Conservation (phyloP, 1,139 yeast genomes). For the Debaryomyces udenii region DNA sequence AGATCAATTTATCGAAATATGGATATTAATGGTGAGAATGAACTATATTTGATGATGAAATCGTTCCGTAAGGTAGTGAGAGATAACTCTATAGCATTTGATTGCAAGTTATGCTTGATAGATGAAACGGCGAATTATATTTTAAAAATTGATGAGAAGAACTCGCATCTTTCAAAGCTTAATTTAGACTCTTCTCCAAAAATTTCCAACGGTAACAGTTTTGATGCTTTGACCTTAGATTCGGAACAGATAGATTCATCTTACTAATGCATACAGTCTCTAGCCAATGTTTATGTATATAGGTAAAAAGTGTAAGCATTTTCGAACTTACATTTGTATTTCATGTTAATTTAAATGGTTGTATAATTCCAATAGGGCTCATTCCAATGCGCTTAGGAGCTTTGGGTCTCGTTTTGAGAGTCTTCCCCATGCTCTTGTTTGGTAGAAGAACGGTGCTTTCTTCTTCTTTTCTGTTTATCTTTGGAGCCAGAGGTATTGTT, state of each 20-base stretch:
- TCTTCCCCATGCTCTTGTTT: no score
- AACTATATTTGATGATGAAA: slow-evolving; percentile 35
- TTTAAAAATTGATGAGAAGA: slow-evolving; percentile 33
- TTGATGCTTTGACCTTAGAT: neutral
- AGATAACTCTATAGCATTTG: slow-evolving; percentile 49
- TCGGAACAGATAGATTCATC: no score
- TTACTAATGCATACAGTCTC: no score
- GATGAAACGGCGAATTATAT: slow-evolving; percentile 36
- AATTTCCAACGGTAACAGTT: neutral
- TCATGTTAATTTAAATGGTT: no score
- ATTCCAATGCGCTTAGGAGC: no score
- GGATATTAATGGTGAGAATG: slow-evolving; percentile 34
- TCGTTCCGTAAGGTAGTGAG: slow-evolving; percentile 34
- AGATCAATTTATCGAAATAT: slow-evolving; percentile 22
- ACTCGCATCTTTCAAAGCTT: slow-evolving; percentile 1
- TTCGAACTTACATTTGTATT: no score
- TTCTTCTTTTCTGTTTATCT: slow-evolving; percentile 39
- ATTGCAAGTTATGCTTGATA: slow-evolving; percentile 47
- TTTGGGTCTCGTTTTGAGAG: no score
- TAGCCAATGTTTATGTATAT: no score
- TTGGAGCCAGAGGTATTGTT: slow-evolving; percentile 12
- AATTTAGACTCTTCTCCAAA: neutral
- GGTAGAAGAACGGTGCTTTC: slow-evolving; percentile 27
- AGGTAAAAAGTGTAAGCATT: no score
- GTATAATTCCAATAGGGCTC: no score